phyloP scores from a whole-genome alignment of 805 yeast species.

The Metschnikowia arizonensis region DNA sequence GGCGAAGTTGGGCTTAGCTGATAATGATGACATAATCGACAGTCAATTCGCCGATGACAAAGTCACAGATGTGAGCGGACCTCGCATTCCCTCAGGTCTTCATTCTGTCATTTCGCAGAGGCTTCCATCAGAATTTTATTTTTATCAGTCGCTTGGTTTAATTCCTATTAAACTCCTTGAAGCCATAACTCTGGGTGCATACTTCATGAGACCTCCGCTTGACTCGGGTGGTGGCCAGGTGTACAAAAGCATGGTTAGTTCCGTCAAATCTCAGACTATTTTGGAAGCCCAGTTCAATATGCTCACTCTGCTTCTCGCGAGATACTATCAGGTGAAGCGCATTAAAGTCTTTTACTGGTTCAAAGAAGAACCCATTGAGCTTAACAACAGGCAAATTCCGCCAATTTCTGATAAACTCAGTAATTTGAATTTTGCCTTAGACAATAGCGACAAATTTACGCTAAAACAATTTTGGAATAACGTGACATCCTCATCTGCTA shows the following conservation, averaged over 20 bases:
- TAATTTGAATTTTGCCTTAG: not conserved
- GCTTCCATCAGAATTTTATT: constrained; percentile 80
- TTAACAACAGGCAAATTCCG: constrained; percentile 53
- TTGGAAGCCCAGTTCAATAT: constrained; percentile 63
- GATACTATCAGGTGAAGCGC: constrained; percentile 79
- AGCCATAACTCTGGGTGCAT: constrained; percentile 60
- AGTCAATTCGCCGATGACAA: not conserved
- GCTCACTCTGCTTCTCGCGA: constrained; percentile 66
- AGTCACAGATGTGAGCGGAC: not conserved
- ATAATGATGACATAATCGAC: constrained; percentile 8
- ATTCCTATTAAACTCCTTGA: constrained; percentile 60
- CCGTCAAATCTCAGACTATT: constrained; percentile 42
- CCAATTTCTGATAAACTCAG: constrained; percentile 42
- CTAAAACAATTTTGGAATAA: constrained; percentile 23
- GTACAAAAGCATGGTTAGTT: constrained; percentile 52
- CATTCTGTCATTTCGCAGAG: constrained; percentile 81
- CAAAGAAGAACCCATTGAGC: constrained; percentile 37
- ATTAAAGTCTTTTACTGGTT: constrained; percentile 56
- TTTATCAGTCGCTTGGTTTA: constrained; percentile 76
- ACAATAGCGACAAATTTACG: constrained; percentile 18
- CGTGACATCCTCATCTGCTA: constrained; percentile 15
- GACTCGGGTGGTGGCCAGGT: constrained; percentile 59
- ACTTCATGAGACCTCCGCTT: constrained; percentile 59
- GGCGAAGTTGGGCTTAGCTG: constrained; percentile 29
- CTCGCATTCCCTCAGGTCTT: constrained; percentile 66